Evolutionary conservation across 805 yeast genomes (phyloP), one percentile per base, ranked within the genome.

Genomic region (Myxozyma melibiosi): DNA sequence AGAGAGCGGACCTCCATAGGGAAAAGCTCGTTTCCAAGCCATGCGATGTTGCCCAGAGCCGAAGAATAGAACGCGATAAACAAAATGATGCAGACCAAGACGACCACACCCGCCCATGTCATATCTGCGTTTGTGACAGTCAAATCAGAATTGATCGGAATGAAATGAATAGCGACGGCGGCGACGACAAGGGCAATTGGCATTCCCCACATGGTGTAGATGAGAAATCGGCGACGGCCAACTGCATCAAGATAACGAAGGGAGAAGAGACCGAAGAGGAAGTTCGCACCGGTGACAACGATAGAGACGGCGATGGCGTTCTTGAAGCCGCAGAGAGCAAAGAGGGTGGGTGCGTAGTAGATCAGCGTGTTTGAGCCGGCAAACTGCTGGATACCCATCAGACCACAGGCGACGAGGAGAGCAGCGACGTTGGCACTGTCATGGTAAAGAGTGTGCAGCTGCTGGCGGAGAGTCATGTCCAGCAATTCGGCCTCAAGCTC

Each of bases 41-140:
- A 91, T 55, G 97, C 97, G 55, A 89, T 92, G 72, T 91, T 90
- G 74, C 98, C 98, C 65, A 91, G 88, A 65, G 97, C 97, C 63
- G 89, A 77, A 46, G 97, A 96, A 70, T 90, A 91, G 51, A 86
- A 83, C 3, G 96, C 97, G 43, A 90, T 96, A 69, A 77, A 92
- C 35, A 83, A 71, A 59, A 92, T 88, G 87, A 90, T 90, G 53
- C 89, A 84, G 37, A 90, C 78, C 61, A 92, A 86, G 52, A 91
- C 83, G 14, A 90, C 84, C 59, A 87, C 81, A 22, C 96, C 95
- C 96, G 97, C 90, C 13, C 51, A 28, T 9, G 46, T 53, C 20
- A 40, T 13, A 14, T 25, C 25, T 2, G 46, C 53, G 3, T 89
- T 84, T 51, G 86, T 84, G 4, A 83, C 83, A 18, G 76, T 71